Evolutionary conservation across 2,329 filamentous ascomycete species (phyloP).

Genomic region (Albifimbria verrucaria): DNA sequence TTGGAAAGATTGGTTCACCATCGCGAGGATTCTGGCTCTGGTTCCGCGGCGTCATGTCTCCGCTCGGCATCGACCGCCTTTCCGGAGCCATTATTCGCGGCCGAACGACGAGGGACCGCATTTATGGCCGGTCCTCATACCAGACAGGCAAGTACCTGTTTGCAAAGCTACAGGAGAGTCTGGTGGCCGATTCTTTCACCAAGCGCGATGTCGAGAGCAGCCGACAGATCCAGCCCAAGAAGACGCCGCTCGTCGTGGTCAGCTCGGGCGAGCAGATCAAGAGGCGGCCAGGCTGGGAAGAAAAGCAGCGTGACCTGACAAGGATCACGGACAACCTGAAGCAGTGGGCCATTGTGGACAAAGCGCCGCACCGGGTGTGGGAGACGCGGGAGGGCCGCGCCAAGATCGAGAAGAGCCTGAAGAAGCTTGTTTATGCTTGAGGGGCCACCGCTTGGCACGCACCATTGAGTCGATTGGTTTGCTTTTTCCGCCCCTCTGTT

Average conservation of each 20-base stretch:
- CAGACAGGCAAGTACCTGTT: constrained; percentile 84
- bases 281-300: constrained; percentile 69
- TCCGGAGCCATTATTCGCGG: constrained; percentile 79
- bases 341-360: constrained; percentile 81
- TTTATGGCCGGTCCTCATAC: constrained; percentile 76
- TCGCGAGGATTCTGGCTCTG: constrained; percentile 79
- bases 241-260: constrained; percentile 74
- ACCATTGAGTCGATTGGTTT: background rate
- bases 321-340: constrained; percentile 75
- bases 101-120: constrained; percentile 75
- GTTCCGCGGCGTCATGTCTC: constrained; percentile 80
- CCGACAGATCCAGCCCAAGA: constrained; percentile 71
- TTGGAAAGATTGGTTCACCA: constrained; percentile 63
- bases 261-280: constrained; percentile 74
- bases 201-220: constrained; percentile 78
- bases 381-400: constrained; percentile 66
- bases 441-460: background rate
- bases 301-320: constrained; percentile 80
- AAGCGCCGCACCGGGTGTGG: constrained; percentile 88
- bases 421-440: constrained; percentile 55
- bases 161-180: constrained; percentile 85
- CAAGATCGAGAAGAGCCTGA: constrained; percentile 75
- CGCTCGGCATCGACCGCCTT: constrained; percentile 79
- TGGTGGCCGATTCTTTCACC: constrained; percentile 81
- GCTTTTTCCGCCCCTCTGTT: background rate